Evolutionary conservation across 768 basidiomycete species (phyloP), one percentile per base, ranked within the genome.

Genomic region (Russula brevipes): DNA sequence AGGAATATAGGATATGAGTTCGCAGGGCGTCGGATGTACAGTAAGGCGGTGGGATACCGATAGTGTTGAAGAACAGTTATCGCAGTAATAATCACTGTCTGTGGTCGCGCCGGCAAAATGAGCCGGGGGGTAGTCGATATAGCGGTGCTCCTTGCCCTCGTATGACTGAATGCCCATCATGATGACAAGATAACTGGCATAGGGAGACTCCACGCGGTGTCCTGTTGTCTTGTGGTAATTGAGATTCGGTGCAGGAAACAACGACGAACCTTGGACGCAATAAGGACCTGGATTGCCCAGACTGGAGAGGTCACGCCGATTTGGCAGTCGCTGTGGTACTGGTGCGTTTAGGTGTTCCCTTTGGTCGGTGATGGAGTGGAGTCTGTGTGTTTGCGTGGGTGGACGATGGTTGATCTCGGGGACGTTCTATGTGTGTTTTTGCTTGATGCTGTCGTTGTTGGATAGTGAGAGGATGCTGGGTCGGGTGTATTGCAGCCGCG

Each of bases 101-200:
- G 67, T 2, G 17, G 5, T n/a, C 12, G 36, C 1, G 35, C 10
- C 7, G 38, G 33, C 12, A 24, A 1, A 4, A 10, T 39, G 41
- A 31, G 24, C 24, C 24, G 1, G 24, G 24, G 96, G 94, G 72
- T 98, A 98, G 74, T 98, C 97, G 67, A 95, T 82, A 69, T 99
- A 99, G 49, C 97, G 89, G 72, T 98, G 97, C 70, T 99, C 97
- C 75, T 94, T 91, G 71, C 96, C 96, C 73, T 98, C 95, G 69
- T 90, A 98, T 63, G 76, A 88, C 71, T 99, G 97, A 0, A 98
- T 94, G n/a, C 96, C 96, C 95, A 24, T 24, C 24, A 24, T 24
- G 24, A 24, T 24, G 24, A 24, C 24, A 24, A 24, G 24, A 24
- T 24, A 24, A 24, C 24, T 24, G 24, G 24, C 24, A 24, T 24